A percentile compares a stretch with the other conserved stretches of the same genome.
Conservation (phyloP, 1,284 basidiomycete species). For the Lentinula novae-zelandiae region DNA sequence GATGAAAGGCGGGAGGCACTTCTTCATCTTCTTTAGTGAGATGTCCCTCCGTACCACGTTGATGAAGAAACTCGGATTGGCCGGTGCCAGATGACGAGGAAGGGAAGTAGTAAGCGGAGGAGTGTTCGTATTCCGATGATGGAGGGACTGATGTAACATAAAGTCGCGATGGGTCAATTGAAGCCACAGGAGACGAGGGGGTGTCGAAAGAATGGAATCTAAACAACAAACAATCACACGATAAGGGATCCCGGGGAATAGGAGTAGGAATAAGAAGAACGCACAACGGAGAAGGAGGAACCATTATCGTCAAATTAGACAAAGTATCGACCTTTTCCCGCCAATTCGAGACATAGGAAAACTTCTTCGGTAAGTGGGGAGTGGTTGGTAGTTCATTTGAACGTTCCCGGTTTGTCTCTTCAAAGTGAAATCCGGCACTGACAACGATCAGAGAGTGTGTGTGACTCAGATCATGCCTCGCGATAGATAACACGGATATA, state of each 20-base stretch:
- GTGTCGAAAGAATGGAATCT: not conserved
- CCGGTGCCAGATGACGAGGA: not conserved
- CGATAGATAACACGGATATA: not conserved
- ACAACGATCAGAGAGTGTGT: too few species aligned
- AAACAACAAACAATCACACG: too few species aligned
- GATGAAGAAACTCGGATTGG: not conserved
- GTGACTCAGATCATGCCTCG: not conserved
- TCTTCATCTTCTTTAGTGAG: not conserved
- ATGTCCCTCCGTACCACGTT: not conserved
- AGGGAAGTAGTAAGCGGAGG: not conserved
- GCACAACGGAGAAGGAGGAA: not conserved
- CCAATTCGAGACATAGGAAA: slow-evolving; percentile 1
- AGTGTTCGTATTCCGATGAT: not conserved
- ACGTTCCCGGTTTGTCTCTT: not conserved
- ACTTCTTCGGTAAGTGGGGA: not conserved
- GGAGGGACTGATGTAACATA: slow-evolving; percentile 1
- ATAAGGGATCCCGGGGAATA: not conserved
- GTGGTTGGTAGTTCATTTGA: not conserved
- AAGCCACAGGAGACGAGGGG: not conserved
- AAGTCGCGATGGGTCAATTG: not conserved
- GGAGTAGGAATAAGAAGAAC: not conserved
- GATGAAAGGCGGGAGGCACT: not conserved
- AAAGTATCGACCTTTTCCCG: not conserved
- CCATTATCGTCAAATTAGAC: not conserved
- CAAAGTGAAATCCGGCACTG: not conserved